A percentile compares a stretch with the other conserved stretches of the same genome.
Conservation (phyloP, 768 basidiomycete genomes). For the Mycena maculata region DNA sequence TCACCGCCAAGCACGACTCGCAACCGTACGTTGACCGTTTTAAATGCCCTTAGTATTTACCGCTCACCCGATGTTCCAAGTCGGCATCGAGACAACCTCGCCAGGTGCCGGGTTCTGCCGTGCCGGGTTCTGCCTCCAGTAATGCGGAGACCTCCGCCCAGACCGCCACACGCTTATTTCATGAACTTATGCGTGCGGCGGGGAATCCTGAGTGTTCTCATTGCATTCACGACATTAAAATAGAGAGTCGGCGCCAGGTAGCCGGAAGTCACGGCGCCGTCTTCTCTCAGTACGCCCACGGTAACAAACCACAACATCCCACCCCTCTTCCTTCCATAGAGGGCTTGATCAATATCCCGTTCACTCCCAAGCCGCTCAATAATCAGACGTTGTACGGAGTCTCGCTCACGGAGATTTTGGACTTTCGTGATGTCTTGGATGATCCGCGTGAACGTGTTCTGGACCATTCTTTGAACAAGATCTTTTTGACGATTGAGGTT, state of each 20-base stretch:
- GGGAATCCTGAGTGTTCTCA: constrained; percentile 18
- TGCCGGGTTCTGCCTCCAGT: not conserved
- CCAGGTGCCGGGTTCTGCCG: not conserved
- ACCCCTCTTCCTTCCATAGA: constrained; percentile 13
- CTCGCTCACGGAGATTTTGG: constrained; percentile 31
- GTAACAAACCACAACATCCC: constrained; percentile 25
- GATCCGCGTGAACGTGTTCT: constrained; percentile 28
- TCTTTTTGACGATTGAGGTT: constrained; percentile 31
- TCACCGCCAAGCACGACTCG: not conserved
- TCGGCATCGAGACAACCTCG: not conserved
- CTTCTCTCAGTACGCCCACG: constrained; percentile 28
- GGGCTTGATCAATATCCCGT: constrained; percentile 31
- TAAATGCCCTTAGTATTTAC: not conserved
- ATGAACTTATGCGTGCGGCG: constrained; percentile 13
- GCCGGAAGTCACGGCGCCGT: constrained; percentile 20
- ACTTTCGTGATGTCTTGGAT: constrained; percentile 32
- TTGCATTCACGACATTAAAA: constrained; percentile 28
- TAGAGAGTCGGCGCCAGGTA: constrained; percentile 28
- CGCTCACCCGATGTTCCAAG: not conserved
- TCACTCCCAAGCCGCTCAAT: constrained; percentile 25
- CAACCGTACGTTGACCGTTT: not conserved
- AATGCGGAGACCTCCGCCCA: constrained; percentile 2
- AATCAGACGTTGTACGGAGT: constrained; percentile 22
- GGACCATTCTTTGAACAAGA: constrained; percentile 18
- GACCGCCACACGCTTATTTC: constrained; percentile 18